These are phyloP conservation scores for Neohortaea acidophila DNA, from an alignment of 495 filamentous ascomycete genomes.

Conservation along the genomic window DNA sequence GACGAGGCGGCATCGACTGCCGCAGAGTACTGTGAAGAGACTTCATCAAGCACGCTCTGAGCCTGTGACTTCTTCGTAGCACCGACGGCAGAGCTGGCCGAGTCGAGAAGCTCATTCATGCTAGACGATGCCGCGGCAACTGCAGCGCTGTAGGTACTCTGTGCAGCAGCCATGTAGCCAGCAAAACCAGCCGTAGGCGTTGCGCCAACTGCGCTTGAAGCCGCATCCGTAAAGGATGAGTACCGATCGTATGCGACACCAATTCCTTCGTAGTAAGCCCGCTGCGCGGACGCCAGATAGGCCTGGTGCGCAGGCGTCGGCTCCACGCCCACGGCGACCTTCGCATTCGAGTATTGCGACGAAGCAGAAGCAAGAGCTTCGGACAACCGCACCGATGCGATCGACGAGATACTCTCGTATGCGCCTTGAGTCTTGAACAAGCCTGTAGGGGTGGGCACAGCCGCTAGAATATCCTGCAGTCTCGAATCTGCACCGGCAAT, in stretches of 20 bases:
- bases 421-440: constrained; percentile 31
- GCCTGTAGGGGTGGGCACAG: constrained; percentile 25
- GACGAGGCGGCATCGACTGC: constrained; percentile 37
- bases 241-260: constrained; percentile 66
- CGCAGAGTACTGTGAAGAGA: constrained; percentile 34
- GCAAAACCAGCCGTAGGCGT: constrained; percentile 32
- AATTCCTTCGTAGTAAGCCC: constrained; percentile 62
- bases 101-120: constrained; percentile 30
- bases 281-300: constrained; percentile 44
- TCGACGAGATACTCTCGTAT: constrained; percentile 43
- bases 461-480: constrained; percentile 35
- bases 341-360: constrained; percentile 46
- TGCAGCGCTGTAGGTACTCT: constrained; percentile 32
- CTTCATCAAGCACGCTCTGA: constrained; percentile 31
- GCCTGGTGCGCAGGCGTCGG: constrained; percentile 39
- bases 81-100: constrained; percentile 15
- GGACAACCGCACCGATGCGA: constrained; percentile 48
- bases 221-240: constrained; percentile 53
- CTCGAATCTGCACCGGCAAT: constrained; percentile 44
- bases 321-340: constrained; percentile 42
- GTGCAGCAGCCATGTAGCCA: constrained; percentile 30
- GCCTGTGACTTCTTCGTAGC: constrained; percentile 30
- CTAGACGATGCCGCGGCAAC: constrained; percentile 36
- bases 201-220: constrained; percentile 39
- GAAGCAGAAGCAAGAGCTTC: constrained; percentile 51